Evolutionary conservation across 2,329 filamentous ascomycete species (phyloP).

Genomic region (Trichophyton rubrum): DNA sequence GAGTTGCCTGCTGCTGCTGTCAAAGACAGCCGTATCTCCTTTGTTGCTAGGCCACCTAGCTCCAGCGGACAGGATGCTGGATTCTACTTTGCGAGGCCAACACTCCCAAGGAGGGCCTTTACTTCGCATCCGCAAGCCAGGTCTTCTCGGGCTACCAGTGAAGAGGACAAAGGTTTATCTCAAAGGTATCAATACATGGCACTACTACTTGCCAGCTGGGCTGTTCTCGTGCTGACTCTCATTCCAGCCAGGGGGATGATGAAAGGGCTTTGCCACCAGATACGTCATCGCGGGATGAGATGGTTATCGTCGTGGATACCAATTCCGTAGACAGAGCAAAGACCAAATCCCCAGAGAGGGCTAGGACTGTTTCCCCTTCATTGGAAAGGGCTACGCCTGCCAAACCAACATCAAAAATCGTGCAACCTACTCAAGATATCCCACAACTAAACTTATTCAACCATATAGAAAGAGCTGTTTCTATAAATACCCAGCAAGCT

Average conservation of each 20-base stretch:
- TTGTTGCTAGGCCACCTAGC: slow-evolving; percentile 24
- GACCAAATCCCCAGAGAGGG: not conserved
- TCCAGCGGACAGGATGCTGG: slow-evolving; percentile 19
- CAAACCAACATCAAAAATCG: not conserved
- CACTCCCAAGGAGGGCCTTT: slow-evolving; percentile 12
- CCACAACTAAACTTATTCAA: not conserved
- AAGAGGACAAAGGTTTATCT: not conserved
- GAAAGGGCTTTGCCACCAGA: not conserved
- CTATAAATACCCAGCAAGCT: slow-evolving; percentile 9
- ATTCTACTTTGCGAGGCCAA: slow-evolving; percentile 27
- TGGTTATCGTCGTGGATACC: not conserved
- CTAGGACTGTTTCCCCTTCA: not conserved
- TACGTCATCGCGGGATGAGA: too few relatives aligned
- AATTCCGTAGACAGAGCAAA: not conserved
- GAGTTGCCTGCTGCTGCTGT: slow-evolving; percentile 7
- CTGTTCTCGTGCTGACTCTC: not conserved
- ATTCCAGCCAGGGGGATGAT: not conserved
- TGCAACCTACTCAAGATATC: not conserved
- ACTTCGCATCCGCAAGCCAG: slow-evolving; percentile 8
- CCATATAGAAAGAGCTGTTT: not conserved
- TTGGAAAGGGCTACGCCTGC: not conserved
- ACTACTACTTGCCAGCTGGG: not conserved
- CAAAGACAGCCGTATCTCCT: slow-evolving; percentile 13
- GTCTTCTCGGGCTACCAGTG: not conserved
- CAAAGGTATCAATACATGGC: not conserved